Percentiles rank a stretch among this genome's conserved stretches.
Evolutionary conservation across 202 grass and related monocot species (phyloP).

Genomic region (Setaria italica): DNA sequence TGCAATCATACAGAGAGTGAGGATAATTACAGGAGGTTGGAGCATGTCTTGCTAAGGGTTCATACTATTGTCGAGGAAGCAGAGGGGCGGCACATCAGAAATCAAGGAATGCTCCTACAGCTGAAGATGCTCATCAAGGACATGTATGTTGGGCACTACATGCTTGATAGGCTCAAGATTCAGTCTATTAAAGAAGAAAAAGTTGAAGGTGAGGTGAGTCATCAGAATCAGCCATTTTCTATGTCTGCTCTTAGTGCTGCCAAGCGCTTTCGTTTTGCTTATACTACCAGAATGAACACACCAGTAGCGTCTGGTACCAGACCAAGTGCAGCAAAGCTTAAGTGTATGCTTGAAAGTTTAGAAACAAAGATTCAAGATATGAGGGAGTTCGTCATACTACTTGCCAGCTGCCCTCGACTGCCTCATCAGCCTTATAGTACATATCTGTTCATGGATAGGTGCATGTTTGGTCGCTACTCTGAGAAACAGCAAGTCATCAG

Average conservation of each 20-base stretch:
- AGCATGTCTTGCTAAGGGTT: conserved; percentile 35
- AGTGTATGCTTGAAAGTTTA: conserved; percentile 31
- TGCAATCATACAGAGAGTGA: neutral
- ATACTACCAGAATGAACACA: neutral
- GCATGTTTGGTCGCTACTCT: conserved; percentile 16
- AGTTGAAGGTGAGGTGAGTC: conserved; percentile 10
- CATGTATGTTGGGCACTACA: conserved; percentile 37
- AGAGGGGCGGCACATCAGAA: conserved; percentile 26
- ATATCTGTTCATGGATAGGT: conserved; percentile 33
- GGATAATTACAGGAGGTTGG: conserved; percentile 30
- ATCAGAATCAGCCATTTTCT: neutral
- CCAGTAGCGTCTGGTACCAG: neutral
- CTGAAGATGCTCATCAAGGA: conserved; percentile 36
- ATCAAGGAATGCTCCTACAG: conserved; percentile 43
- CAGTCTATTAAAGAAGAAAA: neutral
- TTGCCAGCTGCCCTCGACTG: conserved; percentile 22
- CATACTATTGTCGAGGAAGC: conserved; percentile 43
- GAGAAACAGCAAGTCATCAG: conserved; percentile 34
- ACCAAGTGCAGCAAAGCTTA: neutral
- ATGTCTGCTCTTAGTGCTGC: neutral
- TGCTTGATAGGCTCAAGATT: conserved; percentile 25
- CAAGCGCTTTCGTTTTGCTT: conserved; percentile 40
- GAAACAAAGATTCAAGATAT: conserved; percentile 26
- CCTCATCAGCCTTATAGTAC: conserved; percentile 1
- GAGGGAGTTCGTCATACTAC: conserved; percentile 44